Conservation (phyloP, 1,139 yeast species). For the Diutina ranongensis region DNA sequence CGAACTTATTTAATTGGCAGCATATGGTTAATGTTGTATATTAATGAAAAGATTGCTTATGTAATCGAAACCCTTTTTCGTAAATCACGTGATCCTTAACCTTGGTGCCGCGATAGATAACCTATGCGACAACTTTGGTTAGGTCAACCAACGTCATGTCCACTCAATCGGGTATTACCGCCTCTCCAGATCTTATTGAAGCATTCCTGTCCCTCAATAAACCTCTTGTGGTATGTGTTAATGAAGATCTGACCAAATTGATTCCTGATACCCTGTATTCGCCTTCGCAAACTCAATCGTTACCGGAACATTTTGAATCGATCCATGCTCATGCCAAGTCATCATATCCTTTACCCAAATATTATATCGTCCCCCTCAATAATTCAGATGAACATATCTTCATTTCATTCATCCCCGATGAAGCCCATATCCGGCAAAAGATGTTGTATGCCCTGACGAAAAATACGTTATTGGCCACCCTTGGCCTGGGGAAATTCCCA, state of each 20-base stretch:
- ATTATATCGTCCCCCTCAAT: conserved; percentile 29
- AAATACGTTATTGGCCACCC: conserved; percentile 56
- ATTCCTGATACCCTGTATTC: conserved; percentile 25
- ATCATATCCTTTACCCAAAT: conserved; percentile 38
- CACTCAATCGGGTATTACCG: conserved; percentile 58
- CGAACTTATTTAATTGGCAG: conserved; percentile 61
- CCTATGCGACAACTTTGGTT: too few species aligned
- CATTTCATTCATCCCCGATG: conserved; percentile 79
- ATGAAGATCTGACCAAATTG: conserved; percentile 36
- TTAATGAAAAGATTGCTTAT: neutral
- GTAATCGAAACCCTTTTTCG: neutral
- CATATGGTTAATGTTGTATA: too few species aligned
- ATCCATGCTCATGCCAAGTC: conserved; percentile 9
- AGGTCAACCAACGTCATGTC: conserved; percentile 49
- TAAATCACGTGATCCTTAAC: neutral
- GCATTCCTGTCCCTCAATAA: conserved; percentile 17
- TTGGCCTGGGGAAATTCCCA: conserved; percentile 56
- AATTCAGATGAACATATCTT: conserved; percentile 34
- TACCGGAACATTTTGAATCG: conserved; percentile 7
- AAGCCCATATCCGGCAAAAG: conserved; percentile 69
- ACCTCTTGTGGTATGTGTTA: conserved; percentile 27
- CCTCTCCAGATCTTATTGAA: conserved; percentile 31
- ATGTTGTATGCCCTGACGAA: conserved; percentile 93
- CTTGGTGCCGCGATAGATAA: neutral
- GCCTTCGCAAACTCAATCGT: conserved; percentile 13